These are phyloP conservation scores for Neonothopanus nambi DNA, from an alignment of 1,284 basidiomycete genomes.

Conservation along the genomic window DNA sequence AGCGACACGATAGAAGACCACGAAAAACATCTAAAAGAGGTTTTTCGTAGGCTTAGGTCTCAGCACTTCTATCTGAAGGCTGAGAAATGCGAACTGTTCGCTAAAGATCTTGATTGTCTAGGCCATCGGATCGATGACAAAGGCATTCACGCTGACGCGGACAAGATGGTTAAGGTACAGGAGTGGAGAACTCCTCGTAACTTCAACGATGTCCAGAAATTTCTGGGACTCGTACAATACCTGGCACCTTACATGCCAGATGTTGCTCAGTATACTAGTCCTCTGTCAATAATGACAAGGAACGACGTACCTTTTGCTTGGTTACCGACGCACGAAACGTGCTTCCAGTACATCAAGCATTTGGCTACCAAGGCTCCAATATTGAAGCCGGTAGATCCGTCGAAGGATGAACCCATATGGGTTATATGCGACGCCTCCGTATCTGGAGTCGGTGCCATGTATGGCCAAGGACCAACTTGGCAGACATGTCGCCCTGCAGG, in stretches of 20 bases:
- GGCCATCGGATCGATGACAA: slow-evolving; percentile 21
- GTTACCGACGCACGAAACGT: slow-evolving; percentile 18
- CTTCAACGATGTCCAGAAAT: slow-evolving; percentile 18
- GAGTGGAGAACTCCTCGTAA: slow-evolving; percentile 27
- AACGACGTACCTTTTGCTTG: slow-evolving; percentile 17
- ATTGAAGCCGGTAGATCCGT: slow-evolving; percentile 9
- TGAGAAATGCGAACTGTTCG: slow-evolving; percentile 23
- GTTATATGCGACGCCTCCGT: slow-evolving; percentile 38
- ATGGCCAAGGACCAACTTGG: slow-evolving; percentile 21
- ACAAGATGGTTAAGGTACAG: slow-evolving; percentile 19
- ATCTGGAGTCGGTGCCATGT: slow-evolving; percentile 5
- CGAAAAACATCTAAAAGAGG: slow-evolving; percentile 18
- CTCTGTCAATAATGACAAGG: slow-evolving; percentile 16
- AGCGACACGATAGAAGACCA: slow-evolving; percentile 22
- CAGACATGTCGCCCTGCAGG: slow-evolving; percentile 26
- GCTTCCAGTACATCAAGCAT: slow-evolving; percentile 12
- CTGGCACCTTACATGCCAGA: slow-evolving; percentile 25
- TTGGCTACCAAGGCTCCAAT: too few species aligned
- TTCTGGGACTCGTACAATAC: slow-evolving; percentile 26
- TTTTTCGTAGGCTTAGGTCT: slow-evolving; percentile 18
- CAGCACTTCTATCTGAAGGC: slow-evolving; percentile 9
- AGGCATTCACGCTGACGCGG: slow-evolving; percentile 23
- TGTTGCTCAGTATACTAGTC: slow-evolving; percentile 22
- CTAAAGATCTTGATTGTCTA: slow-evolving; percentile 17
- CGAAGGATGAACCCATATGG: slow-evolving; percentile 36